phyloP scores from a whole-genome alignment of 345 rosid genomes.

The Salix dunnii region DNA sequence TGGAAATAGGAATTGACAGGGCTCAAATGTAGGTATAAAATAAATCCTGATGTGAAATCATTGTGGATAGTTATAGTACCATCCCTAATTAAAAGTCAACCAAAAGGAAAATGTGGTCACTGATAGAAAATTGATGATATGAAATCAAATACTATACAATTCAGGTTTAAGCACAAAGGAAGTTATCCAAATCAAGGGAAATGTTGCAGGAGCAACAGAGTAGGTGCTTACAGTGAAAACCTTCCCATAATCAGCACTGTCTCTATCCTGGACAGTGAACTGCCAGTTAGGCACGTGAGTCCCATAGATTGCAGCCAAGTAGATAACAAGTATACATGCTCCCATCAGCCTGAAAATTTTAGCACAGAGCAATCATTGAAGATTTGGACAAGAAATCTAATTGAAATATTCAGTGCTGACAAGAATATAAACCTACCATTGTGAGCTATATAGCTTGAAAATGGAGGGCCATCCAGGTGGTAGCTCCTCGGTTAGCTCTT shows the following conservation, averaged over 20 bases:
- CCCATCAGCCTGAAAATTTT: slow-evolving; percentile 57
- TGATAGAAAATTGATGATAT: not conserved
- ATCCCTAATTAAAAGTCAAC: not conserved
- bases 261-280: slow-evolving; percentile 42
- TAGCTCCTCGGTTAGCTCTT: slow-evolving; percentile 25
- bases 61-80: not conserved
- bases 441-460: slow-evolving; percentile 55
- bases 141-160: not conserved
- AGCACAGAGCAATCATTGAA: not conserved
- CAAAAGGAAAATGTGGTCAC: not conserved
- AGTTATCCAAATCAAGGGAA: not conserved
- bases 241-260: slow-evolving; percentile 55
- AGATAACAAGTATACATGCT: slow-evolving; percentile 47
- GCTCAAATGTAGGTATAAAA: not conserved
- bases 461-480: slow-evolving; percentile 41
- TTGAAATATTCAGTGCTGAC: not conserved
- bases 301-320: slow-evolving; percentile 58
- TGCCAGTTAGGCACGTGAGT: slow-evolving; percentile 80
- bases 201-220: not conserved
- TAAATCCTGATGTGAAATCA: not conserved
- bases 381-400: not conserved
- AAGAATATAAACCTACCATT: slow-evolving; percentile 47
- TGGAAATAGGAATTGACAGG: slow-evolving; percentile 17
- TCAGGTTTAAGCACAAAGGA: not conserved
- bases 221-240: slow-evolving; percentile 47